These are phyloP conservation scores for Cucurbita moschata DNA, from an alignment of 306 rosid genomes.

Conservation along the genomic window DNA sequence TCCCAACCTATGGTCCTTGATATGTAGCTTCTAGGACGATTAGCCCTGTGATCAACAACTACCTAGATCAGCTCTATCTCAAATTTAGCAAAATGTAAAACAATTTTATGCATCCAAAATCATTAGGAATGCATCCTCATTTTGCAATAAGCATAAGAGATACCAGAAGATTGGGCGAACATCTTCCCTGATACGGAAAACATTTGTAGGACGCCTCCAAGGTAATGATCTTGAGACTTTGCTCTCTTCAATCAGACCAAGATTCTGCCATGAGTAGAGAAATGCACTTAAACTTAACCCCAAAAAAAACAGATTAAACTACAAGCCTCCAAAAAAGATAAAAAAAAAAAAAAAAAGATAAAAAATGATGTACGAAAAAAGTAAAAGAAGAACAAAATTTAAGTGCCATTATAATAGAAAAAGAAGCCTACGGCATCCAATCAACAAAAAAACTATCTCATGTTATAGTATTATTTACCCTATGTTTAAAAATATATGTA, in stretches of 20 bases:
- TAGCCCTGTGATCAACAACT: constrained; percentile 54
- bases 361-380: background rate
- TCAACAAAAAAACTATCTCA: background rate
- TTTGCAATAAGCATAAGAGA: background rate
- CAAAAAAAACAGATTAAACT: background rate
- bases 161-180: constrained; percentile 96
- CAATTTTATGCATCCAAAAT: background rate
- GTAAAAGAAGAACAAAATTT: background rate
- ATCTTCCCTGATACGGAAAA: constrained; percentile 64
- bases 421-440: background rate
- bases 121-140: background rate
- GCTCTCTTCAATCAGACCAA: constrained; percentile 83
- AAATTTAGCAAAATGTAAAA: background rate
- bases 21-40: constrained; percentile 93
- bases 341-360: background rate
- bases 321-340: background rate
- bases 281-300: background rate
- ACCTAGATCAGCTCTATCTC: constrained; percentile 17
- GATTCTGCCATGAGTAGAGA: constrained; percentile 44
- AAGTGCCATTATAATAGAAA: background rate
- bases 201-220: constrained; percentile 86
- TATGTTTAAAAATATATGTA: background rate
- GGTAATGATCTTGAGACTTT: constrained; percentile 66
- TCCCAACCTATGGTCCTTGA: constrained; percentile 97
- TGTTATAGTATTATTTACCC: background rate